A percentile compares a stretch with the other conserved stretches of the same genome.
Conservation (phyloP, 2,329 filamentous ascomycete genomes). For the Calonectria henricotiae region DNA sequence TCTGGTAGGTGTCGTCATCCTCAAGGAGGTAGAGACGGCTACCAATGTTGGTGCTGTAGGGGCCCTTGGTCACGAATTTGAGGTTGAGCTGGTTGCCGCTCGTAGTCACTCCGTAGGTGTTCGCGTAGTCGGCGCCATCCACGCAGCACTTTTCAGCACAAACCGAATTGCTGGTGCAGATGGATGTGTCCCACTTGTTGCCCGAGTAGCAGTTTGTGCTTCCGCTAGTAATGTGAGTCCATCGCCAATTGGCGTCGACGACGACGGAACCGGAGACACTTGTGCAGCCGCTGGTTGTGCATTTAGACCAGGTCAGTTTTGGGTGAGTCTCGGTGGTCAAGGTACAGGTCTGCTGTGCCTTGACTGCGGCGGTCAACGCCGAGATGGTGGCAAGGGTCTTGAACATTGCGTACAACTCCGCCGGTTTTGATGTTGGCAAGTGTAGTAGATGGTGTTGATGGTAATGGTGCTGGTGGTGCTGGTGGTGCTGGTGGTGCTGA, state of each 20-base stretch:
- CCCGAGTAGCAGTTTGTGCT: constrained; percentile 73
- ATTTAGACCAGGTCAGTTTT: constrained; percentile 68
- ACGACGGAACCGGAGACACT: constrained; percentile 68
- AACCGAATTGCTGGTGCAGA: constrained; percentile 60
- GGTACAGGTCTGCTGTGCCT: constrained; percentile 69
- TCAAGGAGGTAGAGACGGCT: constrained; percentile 78
- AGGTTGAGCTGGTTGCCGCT: constrained; percentile 69
- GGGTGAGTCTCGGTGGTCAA: constrained; percentile 69
- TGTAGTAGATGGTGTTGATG: background rate
- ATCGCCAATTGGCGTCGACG: constrained; percentile 76
- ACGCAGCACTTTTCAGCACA: constrained; percentile 69
- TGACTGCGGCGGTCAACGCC: constrained; percentile 51
- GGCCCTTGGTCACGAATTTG: constrained; percentile 71
- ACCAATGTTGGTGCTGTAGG: constrained; percentile 65
- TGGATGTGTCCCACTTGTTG: constrained; percentile 64
- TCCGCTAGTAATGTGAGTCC: constrained; percentile 67
- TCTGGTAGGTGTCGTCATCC: constrained; percentile 74
- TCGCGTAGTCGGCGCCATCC: constrained; percentile 69
- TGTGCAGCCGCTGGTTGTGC: constrained; percentile 69
- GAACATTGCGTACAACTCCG: constrained; percentile 51
- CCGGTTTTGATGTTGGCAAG: constrained; percentile 30
- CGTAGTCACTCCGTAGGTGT: constrained; percentile 71
- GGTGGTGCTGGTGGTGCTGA: constrained; percentile 15
- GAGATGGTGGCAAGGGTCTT: constrained; percentile 52
- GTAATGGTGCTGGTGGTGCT: background rate